A percentile compares a stretch with the other conserved stretches of the same genome.
Conservation (phyloP, 768 basidiomycete genomes). For the Gautieria morchelliformis region DNA sequence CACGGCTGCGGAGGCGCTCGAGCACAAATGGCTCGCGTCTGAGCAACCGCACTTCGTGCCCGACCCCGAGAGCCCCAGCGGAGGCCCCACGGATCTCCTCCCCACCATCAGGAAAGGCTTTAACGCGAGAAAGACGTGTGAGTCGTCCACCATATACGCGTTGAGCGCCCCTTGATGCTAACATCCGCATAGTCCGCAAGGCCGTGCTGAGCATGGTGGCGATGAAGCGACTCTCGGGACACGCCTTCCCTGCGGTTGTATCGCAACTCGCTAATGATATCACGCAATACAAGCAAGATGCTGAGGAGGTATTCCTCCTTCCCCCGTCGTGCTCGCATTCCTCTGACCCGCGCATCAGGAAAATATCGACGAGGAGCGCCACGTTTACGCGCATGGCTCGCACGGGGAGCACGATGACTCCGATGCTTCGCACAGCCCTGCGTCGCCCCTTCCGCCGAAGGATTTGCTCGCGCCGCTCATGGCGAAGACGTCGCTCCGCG, state of each 20-base stretch:
- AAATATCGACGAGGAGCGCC: slow-evolving; percentile 11
- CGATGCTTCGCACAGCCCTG: not conserved
- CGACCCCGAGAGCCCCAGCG: slow-evolving; percentile 45
- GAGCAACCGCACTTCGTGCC: slow-evolving; percentile 62
- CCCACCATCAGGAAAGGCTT: slow-evolving; percentile 87
- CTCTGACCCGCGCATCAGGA: slow-evolving; percentile 1
- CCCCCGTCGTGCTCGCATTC: not conserved
- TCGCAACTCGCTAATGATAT: slow-evolving; percentile 50
- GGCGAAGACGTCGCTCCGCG: slow-evolving; percentile 2
- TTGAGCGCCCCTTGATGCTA: no score
- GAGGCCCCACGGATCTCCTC: slow-evolving; percentile 66
- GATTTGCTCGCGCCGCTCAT: not conserved
- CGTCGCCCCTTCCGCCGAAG: not conserved
- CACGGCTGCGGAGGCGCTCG: slow-evolving; percentile 62
- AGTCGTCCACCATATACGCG: slow-evolving; percentile 20
- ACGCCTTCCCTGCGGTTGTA: slow-evolving; percentile 37
- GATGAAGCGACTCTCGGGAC: slow-evolving; percentile 65
- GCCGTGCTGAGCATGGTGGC: slow-evolving; percentile 83
- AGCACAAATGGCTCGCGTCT: slow-evolving; percentile 75
- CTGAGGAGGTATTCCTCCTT: slow-evolving; percentile 43
- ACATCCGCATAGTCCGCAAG: slow-evolving; percentile 56
- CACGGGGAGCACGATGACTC: slow-evolving; percentile 3
- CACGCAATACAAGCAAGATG: slow-evolving; percentile 69
- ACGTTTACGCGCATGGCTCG: slow-evolving; percentile 2
- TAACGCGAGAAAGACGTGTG: slow-evolving; percentile 80